Evolutionary conservation across 2,329 filamentous ascomycete genomes (phyloP).

Genomic region (Penicillium sp.): DNA sequence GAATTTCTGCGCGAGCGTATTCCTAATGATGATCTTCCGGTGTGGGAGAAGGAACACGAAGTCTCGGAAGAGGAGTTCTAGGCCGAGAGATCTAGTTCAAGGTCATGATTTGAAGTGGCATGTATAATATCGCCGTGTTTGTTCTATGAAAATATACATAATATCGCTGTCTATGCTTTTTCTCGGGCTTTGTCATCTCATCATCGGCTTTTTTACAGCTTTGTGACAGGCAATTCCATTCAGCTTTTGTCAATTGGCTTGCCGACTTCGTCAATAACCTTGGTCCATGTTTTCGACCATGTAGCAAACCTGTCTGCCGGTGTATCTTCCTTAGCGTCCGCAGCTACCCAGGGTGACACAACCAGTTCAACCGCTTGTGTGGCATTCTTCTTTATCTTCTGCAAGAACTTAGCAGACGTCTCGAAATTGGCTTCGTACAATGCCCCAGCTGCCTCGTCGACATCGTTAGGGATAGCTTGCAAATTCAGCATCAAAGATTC

Average conservation of each 20-base stretch:
- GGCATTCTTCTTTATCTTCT: constrained; percentile 45
- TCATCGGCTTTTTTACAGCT: constrained; percentile 4
- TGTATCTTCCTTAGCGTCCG: constrained; percentile 53
- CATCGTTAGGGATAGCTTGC: constrained; percentile 40
- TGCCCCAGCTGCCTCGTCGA: constrained; percentile 49
- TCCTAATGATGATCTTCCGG: constrained; percentile 49
- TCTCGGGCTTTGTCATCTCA: constrained; percentile 7
- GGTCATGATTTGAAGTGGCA: not conserved
- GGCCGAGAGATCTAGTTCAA: not conserved
- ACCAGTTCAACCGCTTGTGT: constrained; percentile 70
- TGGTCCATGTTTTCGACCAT: constrained; percentile 65
- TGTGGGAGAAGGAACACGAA: constrained; percentile 36
- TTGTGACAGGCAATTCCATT: constrained; percentile 6
- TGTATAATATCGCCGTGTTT: constrained; percentile 19
- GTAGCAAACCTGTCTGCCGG: constrained; percentile 73
- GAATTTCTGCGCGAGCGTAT: constrained; percentile 78
- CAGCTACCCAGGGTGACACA: constrained; percentile 68
- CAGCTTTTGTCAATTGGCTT: constrained; percentile 27
- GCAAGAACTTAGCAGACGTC: constrained; percentile 34
- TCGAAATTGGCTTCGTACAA: constrained; percentile 44
- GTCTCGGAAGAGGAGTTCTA: constrained; percentile 13
- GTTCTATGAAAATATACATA: constrained; percentile 19
- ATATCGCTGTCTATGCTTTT: constrained; percentile 11
- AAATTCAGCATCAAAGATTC: constrained; percentile 38
- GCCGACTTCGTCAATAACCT: constrained; percentile 45